Base-by-base conservation (phyloP, 176 grass and related monocot genomes). In the sorghum (Sorghum bicolor) region DNA sequence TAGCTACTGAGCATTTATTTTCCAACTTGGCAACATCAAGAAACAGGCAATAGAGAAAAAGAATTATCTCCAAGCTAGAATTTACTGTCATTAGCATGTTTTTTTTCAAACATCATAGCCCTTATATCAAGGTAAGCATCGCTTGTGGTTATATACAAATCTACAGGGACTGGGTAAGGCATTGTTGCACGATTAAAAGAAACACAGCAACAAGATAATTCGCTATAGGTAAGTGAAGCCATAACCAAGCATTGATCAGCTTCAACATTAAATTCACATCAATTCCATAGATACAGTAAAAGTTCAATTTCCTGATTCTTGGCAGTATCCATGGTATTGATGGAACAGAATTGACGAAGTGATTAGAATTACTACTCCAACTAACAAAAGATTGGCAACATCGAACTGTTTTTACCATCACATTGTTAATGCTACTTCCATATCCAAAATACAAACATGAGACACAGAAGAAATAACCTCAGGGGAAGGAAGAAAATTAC, bases 401-500 rank as follows among this genome's bases (percentile, higher is more conserved):
- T 19, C 10, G 10, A 66, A 70, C 40, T 12, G 20, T 24, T 41
- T 32, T 5, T 45, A 34, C 5, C 34, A 36, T 10, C 47, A 82
- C 28, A 82, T 6, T 19, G 38, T 48, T 32, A 24, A 52, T 2
- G 13, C 38, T 26, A 63, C 20, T 28, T 53, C 17, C 9, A 64
- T 11, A 52, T 29, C 28, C 1, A 48, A 85, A 88, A 50, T 50
- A 13, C 15, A 74, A 57, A 78, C 19, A 30, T n/a, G 57, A 37
- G 3, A 17, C n/a, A 14, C 33, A 44, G 1, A 83, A 64, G 73
- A 25, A 13, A 30, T 61, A 29, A 8, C 68, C 20, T 43, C 19
- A 5, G n/a, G 34, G 33, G 75, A n/a, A 60, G 40, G 74, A 64
- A 68, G n/a, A 74, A 67, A 40, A 20, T 10, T 69, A 98, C 96